Percentiles rank a stretch among this genome's conserved stretches.
phyloP scores from a whole-genome alignment of 805 yeast species.

The Yarrowia sp. region DNA sequence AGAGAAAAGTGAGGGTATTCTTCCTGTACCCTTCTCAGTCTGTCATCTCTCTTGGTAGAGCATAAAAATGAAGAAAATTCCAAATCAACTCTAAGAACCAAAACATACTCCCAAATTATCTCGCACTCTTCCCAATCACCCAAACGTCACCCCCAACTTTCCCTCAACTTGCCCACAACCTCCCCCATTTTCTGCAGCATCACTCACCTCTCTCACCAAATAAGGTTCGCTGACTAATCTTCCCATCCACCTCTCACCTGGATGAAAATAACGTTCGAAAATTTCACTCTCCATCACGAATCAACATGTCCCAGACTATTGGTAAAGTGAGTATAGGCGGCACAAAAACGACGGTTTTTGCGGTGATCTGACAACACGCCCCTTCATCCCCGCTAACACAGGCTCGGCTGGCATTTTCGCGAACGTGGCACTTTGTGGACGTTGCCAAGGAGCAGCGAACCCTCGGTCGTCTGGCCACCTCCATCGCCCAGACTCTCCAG shows the following conservation, averaged over 20 bases:
- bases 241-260: background rate
- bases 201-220: background rate
- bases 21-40: background rate
- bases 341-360: background rate
- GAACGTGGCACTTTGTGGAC: constrained; percentile 96
- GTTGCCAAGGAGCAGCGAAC: constrained; percentile 83
- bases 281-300: constrained; percentile 35
- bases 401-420: constrained; percentile 77
- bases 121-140: no score
- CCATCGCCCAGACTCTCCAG: constrained; percentile 83
- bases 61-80: no score
- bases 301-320: constrained; percentile 52
- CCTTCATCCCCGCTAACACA: no score
- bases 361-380: constrained; percentile 2
- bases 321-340: constrained; percentile 49
- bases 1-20: background rate
- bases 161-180: no score
- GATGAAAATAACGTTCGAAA: constrained; percentile 22
- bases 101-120: no score
- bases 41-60: no score
- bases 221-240: background rate
- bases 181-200: no score
- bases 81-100: no score
- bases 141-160: no score
- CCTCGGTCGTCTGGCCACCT: constrained; percentile 88